Evolutionary conservation across 805 yeast species (phyloP).

Genomic region (Candida michaelii): DNA sequence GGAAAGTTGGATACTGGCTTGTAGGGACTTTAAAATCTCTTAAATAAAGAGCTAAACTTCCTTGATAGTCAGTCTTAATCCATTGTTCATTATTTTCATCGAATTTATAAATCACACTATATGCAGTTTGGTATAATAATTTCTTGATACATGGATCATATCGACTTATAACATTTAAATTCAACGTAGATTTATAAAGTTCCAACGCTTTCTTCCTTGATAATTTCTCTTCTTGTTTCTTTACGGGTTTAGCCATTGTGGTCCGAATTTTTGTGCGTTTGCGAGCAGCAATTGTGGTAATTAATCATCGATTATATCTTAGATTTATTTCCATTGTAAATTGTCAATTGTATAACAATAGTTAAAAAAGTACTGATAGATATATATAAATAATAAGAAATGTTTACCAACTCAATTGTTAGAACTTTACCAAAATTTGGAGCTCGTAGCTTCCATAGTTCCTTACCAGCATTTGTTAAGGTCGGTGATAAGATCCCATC

Average conservation of each 20-base stretch:
- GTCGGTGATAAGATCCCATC: slow-evolving; percentile 67
- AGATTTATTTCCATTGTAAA: too few relatives aligned
- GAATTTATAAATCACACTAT: slow-evolving; percentile 69
- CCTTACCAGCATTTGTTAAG: slow-evolving; percentile 22
- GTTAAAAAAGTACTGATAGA: too few relatives aligned
- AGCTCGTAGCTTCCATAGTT: slow-evolving; percentile 10
- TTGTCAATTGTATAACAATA: too few relatives aligned
- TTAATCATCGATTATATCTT: too few relatives aligned
- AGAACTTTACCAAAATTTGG: neutral
- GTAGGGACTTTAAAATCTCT: slow-evolving; percentile 42
- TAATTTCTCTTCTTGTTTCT: slow-evolving; percentile 31
- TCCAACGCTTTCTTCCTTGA: slow-evolving; percentile 51
- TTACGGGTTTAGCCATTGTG: slow-evolving; percentile 2
- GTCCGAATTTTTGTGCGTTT: neutral
- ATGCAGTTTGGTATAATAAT: slow-evolving; percentile 65
- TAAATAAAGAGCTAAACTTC: slow-evolving; percentile 65
- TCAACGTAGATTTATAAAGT: slow-evolving; percentile 64
- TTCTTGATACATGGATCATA: slow-evolving; percentile 74
- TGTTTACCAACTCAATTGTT: neutral
- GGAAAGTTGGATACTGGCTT: slow-evolving; percentile 16
- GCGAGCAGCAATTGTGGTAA: neutral
- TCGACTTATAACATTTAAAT: slow-evolving; percentile 73
- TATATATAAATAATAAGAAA: too few relatives aligned
- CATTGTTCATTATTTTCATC: slow-evolving; percentile 59
- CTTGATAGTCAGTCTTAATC: slow-evolving; percentile 69